Percentiles rank a stretch among this genome's conserved stretches.
Evolutionary conservation across 2,329 filamentous ascomycete genomes (phyloP).

Genomic region (Pseudogymnoascus sp.): DNA sequence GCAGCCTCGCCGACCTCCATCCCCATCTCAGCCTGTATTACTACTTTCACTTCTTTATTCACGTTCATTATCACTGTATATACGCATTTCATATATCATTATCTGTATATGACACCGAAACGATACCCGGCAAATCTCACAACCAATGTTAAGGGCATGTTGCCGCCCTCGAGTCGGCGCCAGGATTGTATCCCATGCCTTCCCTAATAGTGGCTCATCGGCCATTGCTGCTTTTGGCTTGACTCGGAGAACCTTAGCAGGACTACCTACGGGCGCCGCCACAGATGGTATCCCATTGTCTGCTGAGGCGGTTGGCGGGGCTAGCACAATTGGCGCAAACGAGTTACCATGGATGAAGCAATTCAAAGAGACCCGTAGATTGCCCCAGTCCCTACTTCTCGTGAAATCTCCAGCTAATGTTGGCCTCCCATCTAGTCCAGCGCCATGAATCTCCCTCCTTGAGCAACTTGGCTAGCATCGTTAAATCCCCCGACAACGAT

Average conservation of each 20-base stretch:
- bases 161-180: neutral
- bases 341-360: conserved; percentile 6
- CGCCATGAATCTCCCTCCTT: neutral
- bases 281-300: neutral
- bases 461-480: conserved; percentile 1
- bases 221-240: neutral
- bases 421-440: neutral
- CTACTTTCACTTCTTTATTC: neutral
- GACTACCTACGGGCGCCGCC: neutral
- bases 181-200: neutral
- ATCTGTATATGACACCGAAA: neutral
- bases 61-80: neutral
- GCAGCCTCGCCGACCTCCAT: neutral
- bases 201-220: neutral
- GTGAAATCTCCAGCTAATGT: neutral
- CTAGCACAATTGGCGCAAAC: too few relatives aligned
- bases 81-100: neutral
- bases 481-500: conserved; percentile 14
- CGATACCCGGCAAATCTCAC: neutral
- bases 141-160: conserved; percentile 7
- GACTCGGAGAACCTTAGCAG: neutral
- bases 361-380: conserved; percentile 1
- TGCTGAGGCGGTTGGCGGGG: neutral
- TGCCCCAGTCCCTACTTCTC: neutral
- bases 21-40: neutral